These are phyloP conservation scores for Fusarium pseudoanthophilum DNA, from an alignment of 2,329 filamentous ascomycete species.

Conservation along the genomic window DNA sequence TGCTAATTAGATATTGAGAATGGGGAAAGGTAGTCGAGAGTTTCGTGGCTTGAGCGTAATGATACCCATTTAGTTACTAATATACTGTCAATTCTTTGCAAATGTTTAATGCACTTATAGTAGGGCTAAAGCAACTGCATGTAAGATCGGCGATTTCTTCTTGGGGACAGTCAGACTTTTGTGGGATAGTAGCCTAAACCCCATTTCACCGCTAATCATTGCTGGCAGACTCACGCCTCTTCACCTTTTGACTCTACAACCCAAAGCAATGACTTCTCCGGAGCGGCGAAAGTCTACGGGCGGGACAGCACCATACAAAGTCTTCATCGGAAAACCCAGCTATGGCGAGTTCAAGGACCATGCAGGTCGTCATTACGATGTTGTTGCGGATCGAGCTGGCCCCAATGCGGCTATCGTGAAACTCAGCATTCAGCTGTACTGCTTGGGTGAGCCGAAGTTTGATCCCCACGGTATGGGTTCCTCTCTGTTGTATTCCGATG, in stretches of 20 bases:
- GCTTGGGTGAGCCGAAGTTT: neutral
- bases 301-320: neutral
- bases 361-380: neutral
- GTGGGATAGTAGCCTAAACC: neutral
- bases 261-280: neutral
- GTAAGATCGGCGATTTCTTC: neutral
- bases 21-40: neutral
- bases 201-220: neutral
- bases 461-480: neutral
- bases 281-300: neutral
- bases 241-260: neutral
- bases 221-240: neutral
- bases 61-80: too few relatives aligned
- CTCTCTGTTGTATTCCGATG: neutral
- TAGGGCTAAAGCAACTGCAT: neutral
- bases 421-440: slow-evolving; percentile 32
- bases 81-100: neutral
- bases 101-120: neutral
- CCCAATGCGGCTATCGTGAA: neutral
- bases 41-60: neutral
- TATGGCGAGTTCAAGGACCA: slow-evolving; percentile 51
- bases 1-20: too few relatives aligned
- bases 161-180: neutral
- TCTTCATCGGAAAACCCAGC: neutral
- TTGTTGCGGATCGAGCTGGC: neutral